phyloP scores from a whole-genome alignment of 2,329 filamentous ascomycete species.

The Trichoderma semiorbis region DNA sequence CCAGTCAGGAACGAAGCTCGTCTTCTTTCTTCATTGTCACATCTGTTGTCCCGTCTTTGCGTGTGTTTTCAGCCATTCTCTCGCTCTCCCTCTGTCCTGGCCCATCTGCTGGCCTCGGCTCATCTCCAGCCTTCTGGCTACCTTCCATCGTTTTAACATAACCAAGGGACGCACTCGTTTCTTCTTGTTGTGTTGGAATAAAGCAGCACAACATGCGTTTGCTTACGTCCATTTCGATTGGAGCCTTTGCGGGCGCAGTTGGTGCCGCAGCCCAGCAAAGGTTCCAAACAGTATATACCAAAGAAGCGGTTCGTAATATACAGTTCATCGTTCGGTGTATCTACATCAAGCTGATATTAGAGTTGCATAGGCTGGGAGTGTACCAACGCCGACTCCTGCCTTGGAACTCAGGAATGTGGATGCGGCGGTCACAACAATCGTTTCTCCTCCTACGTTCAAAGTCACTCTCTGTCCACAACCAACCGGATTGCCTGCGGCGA shows the following conservation, averaged over 20 bases:
- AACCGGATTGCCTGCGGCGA: slow-evolving; percentile 31
- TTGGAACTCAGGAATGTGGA: neutral
- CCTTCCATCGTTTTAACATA: slow-evolving; percentile 1
- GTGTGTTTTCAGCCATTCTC: slow-evolving; percentile 1
- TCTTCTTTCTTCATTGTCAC: neutral
- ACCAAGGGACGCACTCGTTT: neutral
- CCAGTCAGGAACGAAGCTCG: neutral
- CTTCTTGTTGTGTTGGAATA: neutral
- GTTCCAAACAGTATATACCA: neutral
- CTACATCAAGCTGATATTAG: neutral
- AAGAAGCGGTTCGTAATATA: neutral
- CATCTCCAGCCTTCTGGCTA: slow-evolving; percentile 1
- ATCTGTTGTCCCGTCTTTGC: neutral
- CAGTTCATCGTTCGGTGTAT: neutral
- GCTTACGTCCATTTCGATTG: slow-evolving; percentile 3
- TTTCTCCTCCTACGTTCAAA: slow-evolving; percentile 27
- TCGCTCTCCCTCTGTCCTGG: neutral
- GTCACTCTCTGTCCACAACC: slow-evolving; percentile 45
- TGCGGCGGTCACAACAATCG: slow-evolving; percentile 20
- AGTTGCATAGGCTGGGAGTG: neutral
- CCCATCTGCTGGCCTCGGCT: neutral
- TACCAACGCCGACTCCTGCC: neutral
- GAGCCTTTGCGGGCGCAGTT: slow-evolving; percentile 7
- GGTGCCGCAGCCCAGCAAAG: neutral
- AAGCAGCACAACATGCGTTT: slow-evolving; percentile 1